Conservation (phyloP, 176 grass and related monocot species). For the Juncus effusus region DNA sequence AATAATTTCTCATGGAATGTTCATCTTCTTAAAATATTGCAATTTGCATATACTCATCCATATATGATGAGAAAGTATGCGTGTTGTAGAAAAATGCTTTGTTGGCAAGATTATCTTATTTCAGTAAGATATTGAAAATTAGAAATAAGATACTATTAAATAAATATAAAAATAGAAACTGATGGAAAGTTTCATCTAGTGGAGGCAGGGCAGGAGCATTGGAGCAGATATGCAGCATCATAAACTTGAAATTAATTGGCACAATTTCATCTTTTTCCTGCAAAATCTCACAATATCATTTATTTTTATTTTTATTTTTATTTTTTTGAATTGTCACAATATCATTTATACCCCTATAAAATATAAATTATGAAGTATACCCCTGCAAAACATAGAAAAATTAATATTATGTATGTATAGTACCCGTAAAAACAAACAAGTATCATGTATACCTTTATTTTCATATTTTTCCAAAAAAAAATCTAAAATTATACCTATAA, state of each 20-base stretch:
- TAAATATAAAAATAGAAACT: not conserved
- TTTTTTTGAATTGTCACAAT: too few species aligned
- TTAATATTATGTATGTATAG: too few species aligned
- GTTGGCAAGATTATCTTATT: constrained; percentile 15
- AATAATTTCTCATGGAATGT: constrained; percentile 14
- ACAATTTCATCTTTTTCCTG: not conserved
- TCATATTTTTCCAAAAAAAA: too few species aligned
- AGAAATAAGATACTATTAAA: not conserved
- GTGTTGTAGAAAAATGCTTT: not conserved
- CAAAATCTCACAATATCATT: not conserved
- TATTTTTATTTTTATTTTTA: too few species aligned
- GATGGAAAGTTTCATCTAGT: not conserved
- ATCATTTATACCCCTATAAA: too few species aligned
- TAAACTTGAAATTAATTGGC: not conserved
- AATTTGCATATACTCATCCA: not conserved
- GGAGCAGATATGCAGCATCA: not conserved
- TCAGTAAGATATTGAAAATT: constrained; percentile 2
- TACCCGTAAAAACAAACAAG: too few species aligned
- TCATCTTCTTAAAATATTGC: not conserved
- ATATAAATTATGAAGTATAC: too few species aligned
- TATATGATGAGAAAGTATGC: not conserved
- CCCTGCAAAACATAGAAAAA: too few species aligned
- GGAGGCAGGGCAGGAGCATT: constrained; percentile 3
- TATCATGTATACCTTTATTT: too few species aligned
- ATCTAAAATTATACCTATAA: too few species aligned